A percentile compares a stretch with the other conserved stretches of the same genome.
phyloP scores from a whole-genome alignment of 176 grass and related monocot genomes.

The Bonia amplexicaulis region DNA sequence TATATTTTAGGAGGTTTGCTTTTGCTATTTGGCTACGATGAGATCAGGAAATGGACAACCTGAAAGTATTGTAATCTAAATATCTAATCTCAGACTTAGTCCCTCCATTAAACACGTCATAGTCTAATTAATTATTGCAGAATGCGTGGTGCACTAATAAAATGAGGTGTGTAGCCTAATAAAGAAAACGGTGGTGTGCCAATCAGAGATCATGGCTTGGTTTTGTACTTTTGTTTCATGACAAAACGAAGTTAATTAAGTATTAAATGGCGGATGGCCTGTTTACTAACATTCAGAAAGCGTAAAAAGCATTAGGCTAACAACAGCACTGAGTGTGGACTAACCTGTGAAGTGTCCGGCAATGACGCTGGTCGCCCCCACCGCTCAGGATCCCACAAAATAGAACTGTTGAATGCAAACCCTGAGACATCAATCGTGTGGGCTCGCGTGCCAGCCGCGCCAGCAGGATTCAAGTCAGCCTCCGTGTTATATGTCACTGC shows the following conservation, averaged over 20 bases:
- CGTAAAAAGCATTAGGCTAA: background rate
- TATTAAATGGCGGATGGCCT: background rate
- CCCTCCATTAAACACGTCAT: background rate
- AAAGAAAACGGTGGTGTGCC: background rate
- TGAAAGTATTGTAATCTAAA: background rate
- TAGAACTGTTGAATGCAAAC: conserved; percentile 86
- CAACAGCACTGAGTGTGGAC: background rate
- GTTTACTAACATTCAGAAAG: background rate
- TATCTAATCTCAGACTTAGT: background rate
- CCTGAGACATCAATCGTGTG: conserved; percentile 55
- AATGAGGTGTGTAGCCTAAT: background rate
- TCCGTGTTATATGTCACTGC: conserved; percentile 54
- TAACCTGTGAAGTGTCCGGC: conserved; percentile 86
- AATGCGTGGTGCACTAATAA: background rate
- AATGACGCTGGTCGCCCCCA: conserved; percentile 75
- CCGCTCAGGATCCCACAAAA: conserved; percentile 85
- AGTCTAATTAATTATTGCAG: background rate
- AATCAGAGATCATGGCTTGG: background rate
- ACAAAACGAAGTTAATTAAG: background rate
- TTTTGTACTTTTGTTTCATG: background rate
- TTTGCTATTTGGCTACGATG: background rate
- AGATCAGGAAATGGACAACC: conserved; percentile 13
- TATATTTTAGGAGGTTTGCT: background rate
- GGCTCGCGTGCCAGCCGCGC: conserved; percentile 34
- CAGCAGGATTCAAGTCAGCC: conserved; percentile 33